Percentiles rank a stretch among this genome's conserved stretches.
These are phyloP conservation scores for Puccinia novopanici DNA, from an alignment of 1,284 basidiomycete genomes.

Conservation along the genomic window DNA sequence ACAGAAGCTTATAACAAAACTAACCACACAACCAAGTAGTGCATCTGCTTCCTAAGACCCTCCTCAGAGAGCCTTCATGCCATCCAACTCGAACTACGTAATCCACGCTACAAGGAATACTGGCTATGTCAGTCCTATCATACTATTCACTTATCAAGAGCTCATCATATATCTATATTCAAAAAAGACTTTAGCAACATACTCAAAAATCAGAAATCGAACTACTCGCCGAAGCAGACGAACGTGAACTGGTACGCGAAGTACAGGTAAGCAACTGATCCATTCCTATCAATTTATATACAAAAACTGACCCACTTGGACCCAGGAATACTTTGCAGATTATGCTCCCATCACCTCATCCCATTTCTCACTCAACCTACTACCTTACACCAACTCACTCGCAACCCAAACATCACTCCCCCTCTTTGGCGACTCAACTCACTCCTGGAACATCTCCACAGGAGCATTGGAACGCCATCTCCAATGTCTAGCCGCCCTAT, in stretches of 20 bases:
- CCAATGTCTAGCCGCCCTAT: conserved; percentile 79
- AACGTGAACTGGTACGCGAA: conserved; percentile 93
- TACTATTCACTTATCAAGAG: not conserved
- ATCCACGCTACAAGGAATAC: conserved; percentile 93
- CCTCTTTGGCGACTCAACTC: conserved; percentile 55
- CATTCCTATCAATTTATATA: conserved; percentile 19
- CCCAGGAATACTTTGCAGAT: conserved; percentile 91
- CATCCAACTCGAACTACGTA: conserved; percentile 77
- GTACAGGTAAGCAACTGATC: conserved; percentile 73
- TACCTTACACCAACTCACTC: conserved; percentile 56
- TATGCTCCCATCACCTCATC: conserved; percentile 83
- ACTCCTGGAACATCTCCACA: conserved; percentile 57
- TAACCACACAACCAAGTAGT: conserved; percentile 64
- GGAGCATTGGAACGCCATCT: conserved; percentile 77
- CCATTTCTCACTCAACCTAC: conserved; percentile 76
- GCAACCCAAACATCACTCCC: conserved; percentile 61
- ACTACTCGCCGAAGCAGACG: conserved; percentile 87
- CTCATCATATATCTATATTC: too few species aligned
- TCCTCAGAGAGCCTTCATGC: conserved; percentile 77
- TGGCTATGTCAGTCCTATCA: conserved; percentile 80
- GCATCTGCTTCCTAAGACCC: conserved; percentile 86
- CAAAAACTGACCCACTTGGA: not conserved
- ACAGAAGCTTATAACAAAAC: not conserved
- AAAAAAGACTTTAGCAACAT: conserved; percentile 89
- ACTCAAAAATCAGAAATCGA: conserved; percentile 89